Evolutionary conservation across 371 early-diverging fungal genomes (phyloP), one percentile per base, ranked within the genome.

Genomic region (Apophysomyces variabilis): DNA sequence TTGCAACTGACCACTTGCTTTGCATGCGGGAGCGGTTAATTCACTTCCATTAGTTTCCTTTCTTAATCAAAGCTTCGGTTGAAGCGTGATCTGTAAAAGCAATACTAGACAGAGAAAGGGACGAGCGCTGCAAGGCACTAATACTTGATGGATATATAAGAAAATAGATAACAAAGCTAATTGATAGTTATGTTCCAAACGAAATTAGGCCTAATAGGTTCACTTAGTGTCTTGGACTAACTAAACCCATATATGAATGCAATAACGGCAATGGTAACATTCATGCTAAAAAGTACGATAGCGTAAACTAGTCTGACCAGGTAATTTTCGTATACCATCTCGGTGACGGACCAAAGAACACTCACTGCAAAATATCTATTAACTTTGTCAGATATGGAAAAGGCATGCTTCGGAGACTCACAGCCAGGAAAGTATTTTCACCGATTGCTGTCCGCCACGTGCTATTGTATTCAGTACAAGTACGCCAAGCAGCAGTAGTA

Each of bases 231-330:
- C 4, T 50, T 50, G 54, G 7, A 18, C 18, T 16, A 9, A 3
- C 21, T 5, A 11, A 50, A 50, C 54, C 54, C 54, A 21, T 50
- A 50, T 9, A 5, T n/a, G 54, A 50, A 50, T 6, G 54, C 54
- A 2, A 50, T 50, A 21, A 21, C 21, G 11, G 65, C 73, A 44
- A 77, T 73, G 11, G 78, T 70, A 14, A 82, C 76, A 3, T 73
- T 36, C 32, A 82, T 54, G 62, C 79, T 79, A 12, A 67, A 69
- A 60, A 79, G 72, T 7, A 50, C 21, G 8, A 50, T 21, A 21
- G 1, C 5, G 21, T 18, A 18, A 5, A 8, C 54, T 26, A 50
- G 21, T 6, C 54, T 16, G 11, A 50, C 54, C 5, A 21, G 9
- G 11, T 50, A 50, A 9, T 50, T 50, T 21, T n/a, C 35, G 21